Conservation (phyloP, 495 filamentous ascomycete genomes). For the Penicillium dipodomyicola region DNA sequence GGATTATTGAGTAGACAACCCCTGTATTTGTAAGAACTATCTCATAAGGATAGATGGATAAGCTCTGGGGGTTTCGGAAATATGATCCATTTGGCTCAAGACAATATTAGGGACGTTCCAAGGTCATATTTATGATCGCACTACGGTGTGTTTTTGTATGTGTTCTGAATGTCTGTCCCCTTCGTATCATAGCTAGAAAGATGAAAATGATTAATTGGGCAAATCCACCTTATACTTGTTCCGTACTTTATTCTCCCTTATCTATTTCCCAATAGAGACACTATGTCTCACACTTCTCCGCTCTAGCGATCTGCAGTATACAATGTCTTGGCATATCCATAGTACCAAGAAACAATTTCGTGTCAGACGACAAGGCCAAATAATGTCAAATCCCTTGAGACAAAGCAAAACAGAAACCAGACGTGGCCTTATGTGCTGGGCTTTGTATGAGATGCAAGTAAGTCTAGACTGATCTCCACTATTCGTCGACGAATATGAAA, state of each 20-base stretch:
- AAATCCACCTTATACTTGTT: not conserved
- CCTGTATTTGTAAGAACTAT: not conserved
- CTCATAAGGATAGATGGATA: not conserved
- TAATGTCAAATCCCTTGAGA: not conserved
- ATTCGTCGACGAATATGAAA: not conserved
- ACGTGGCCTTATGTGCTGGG: not conserved
- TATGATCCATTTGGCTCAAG: not conserved
- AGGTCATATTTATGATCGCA: not conserved
- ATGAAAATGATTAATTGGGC: not conserved
- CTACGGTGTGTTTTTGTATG: not conserved
- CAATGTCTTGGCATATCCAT: slow-evolving; percentile 9
- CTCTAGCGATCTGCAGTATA: slow-evolving; percentile 3
- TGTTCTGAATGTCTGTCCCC: not conserved
- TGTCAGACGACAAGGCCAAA: not conserved
- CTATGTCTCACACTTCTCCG: not conserved
- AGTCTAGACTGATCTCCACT: not conserved
- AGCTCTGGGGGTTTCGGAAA: not conserved
- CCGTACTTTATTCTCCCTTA: not conserved
- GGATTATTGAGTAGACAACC: not conserved
- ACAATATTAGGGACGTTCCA: not conserved
- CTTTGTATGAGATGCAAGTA: not conserved
- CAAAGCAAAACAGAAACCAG: not conserved
- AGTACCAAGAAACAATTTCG: not conserved
- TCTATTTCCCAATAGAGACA: not conserved
- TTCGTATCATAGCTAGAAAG: not conserved